These are phyloP conservation scores for Kewa caespitosa DNA, from an alignment of 179 eudicot species.

Conservation along the genomic window DNA sequence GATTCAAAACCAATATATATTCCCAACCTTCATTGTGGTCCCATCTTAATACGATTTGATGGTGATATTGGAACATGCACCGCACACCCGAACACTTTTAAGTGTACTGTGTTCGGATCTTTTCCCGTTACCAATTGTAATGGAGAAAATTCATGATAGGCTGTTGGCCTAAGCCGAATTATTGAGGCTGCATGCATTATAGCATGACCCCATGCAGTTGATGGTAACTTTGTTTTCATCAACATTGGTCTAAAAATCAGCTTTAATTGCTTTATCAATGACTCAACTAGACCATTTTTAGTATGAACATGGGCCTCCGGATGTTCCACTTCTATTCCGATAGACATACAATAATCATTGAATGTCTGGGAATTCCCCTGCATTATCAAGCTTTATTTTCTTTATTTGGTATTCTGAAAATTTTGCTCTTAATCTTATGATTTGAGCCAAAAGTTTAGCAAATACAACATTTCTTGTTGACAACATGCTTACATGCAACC, in stretches of 20 bases:
- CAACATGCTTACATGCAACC: neutral
- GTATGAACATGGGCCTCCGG: neutral
- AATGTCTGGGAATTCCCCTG: neutral
- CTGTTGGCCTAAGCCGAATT: conserved; percentile 11
- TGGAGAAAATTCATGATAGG: conserved; percentile 3
- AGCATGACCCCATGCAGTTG: conserved; percentile 13
- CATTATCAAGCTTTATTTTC: neutral
- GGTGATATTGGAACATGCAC: neutral
- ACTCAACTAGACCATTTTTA: neutral
- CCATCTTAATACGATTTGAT: neutral
- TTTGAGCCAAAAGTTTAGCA: neutral
- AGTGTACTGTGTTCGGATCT: neutral
- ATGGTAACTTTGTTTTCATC: neutral
- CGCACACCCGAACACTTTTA: neutral
- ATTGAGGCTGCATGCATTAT: conserved; percentile 8
- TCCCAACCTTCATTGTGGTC: neutral
- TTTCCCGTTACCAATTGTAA: neutral
- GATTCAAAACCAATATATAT: neutral
- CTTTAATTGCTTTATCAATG: neutral
- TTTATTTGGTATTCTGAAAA: conserved; percentile 17
- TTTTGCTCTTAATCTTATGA: neutral
- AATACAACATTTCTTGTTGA: neutral
- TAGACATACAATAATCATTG: neutral
- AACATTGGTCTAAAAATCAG: neutral
- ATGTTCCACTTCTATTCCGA: neutral